Percentiles rank a stretch among this genome's conserved stretches.
Conservation (phyloP, 2,329 filamentous ascomycete genomes). For the Cytospora leucostoma region DNA sequence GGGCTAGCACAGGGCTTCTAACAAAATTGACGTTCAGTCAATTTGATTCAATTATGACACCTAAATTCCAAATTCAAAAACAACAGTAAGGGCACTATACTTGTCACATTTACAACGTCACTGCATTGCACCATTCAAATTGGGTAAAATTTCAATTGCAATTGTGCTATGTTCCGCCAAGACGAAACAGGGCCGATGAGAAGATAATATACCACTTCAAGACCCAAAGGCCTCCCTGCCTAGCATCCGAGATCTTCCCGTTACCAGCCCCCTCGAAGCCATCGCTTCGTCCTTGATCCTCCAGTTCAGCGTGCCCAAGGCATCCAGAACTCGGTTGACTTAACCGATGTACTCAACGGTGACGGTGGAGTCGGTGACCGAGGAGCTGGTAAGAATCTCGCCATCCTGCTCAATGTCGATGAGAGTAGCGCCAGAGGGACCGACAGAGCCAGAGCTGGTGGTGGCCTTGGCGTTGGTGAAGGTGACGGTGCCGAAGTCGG, state of each 20-base stretch:
- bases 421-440: constrained; percentile 55
- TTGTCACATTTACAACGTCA: neutral
- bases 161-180: neutral
- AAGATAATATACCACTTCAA: constrained; percentile 5
- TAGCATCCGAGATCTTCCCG: neutral
- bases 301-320: neutral
- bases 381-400: constrained; percentile 49
- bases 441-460: constrained; percentile 34
- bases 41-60: too few species aligned
- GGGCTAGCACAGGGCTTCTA: too few species aligned
- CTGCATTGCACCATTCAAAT: too few species aligned
- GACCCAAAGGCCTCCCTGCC: neutral
- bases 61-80: too few species aligned
- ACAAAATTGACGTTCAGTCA: too few species aligned
- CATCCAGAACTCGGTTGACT: neutral
- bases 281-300: too few species aligned
- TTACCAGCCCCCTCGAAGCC: too few species aligned
- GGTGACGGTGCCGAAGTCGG: constrained; percentile 48
- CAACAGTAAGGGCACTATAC: too few species aligned
- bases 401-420: constrained; percentile 68
- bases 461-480: constrained; percentile 46
- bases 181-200: neutral
- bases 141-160: too few species aligned
- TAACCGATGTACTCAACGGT: constrained; percentile 46
- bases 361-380: constrained; percentile 29